Evolutionary conservation across 768 basidiomycete genomes (phyloP), one percentile per base, ranked within the genome.

Genomic region (Naematelia aurantialba): DNA sequence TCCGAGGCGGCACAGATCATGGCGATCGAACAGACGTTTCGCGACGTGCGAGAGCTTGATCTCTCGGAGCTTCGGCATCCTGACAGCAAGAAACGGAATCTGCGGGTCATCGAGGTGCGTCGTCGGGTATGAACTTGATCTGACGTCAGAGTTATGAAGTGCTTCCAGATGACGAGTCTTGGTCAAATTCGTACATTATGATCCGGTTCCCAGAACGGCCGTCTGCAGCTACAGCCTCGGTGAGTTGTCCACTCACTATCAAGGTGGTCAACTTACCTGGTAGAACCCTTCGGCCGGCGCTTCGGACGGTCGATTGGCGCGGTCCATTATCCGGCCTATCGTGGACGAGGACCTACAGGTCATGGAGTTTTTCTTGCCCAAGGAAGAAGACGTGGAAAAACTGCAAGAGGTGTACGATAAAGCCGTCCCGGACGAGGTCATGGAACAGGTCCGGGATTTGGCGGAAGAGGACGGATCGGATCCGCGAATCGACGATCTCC

Each of bases 1-100:
- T 74, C 75, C 10, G 72, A 72, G 58, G 61, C 63, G 12, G 72
- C 75, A 8, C 75, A 76, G 50, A 59, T 75, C 10, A 67, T 70
- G 52, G 70, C 65, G 0, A 75, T 76, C 19, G 72, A 76, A 50
- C 58, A 62, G 45, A 66, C 70, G 0, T 76, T 76, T 57, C 52
- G 47, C 21, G 68, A 73, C 47, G 25, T 68, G 12, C 34, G 59
- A 4, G 56, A 50, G 1, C 56, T 58, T 27, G 50, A 62, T 29
- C 26, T 64, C 2, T 59, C 58, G 22, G 56, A 59, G 4, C 46
- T 73, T 5, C 52, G 47, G 45, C 70, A 70, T 51, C 68, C 67
- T 8, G 63, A 73, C 60, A 62, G 55, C 11, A 63, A 66, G 49
- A 72, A 69, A 54, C 54, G 51, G 45, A 47, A 59, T 31, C 52